Evolutionary conservation across 805 yeast species (phyloP), one percentile per base, ranked within the genome.

Genomic region (Saturnispora silvae): DNA sequence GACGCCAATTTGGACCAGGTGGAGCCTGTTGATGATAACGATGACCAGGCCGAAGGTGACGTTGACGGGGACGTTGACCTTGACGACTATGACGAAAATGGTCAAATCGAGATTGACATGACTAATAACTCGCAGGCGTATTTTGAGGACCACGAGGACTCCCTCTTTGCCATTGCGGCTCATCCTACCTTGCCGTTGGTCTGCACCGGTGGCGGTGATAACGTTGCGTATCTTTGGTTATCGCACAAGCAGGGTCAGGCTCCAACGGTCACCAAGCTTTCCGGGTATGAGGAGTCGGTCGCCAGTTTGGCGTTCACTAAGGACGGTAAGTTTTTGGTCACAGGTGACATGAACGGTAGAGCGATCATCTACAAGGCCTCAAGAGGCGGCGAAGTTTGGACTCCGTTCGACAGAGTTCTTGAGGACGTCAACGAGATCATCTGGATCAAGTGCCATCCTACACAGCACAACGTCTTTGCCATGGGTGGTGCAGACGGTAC

Each of bases 291-390:
- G 28, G 99, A 92, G 57, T 81, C 94, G 23, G 92, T 92, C 3
- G 72, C 85, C 35, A 67, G 84, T 6, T 87, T 92, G 35, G 85
- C 77, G 0, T 92, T 92, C 59, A 77, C 95, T 1, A 59, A 65
- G 26, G 92, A 84, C 51, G 99, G 97, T 19, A 68, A 74, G 31
- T 86, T 65, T 51, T 64, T 83, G 30, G 68, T 92, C 10, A 81
- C 96, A 5, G 97, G 89, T 28, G 99, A 94, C 60, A 92, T 92
- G 99, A 77, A 77, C 38, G 97, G 98, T 37, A 75, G 75, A 49
- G 67, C 89, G 22, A 67, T 82, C 48, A 74, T 86, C 13, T 82
- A 78, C 63, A 72, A 75, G 53, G 63, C 87, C 5, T 57, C 68
- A 32, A 78, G 79, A 49, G 79, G 80, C 31, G 96, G 94, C 20